These are phyloP conservation scores for Perkinsus marinus DNA, from an alignment of 169 alveolate species.

Conservation along the genomic window DNA sequence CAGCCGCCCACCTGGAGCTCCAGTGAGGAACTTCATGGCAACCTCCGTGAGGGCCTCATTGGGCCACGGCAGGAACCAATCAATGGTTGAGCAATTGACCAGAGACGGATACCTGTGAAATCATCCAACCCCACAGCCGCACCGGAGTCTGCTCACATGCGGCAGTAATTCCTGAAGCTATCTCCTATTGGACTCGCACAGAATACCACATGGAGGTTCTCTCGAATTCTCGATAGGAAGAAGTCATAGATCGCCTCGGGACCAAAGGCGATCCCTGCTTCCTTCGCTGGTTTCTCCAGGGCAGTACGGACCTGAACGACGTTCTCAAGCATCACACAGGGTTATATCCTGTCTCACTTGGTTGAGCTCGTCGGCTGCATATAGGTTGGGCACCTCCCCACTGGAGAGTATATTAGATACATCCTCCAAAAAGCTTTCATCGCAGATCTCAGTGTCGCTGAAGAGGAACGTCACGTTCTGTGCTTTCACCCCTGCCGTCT, in stretches of 20 bases:
- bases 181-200: conserved; percentile 81
- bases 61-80: conserved; percentile 92
- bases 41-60: conserved; percentile 82
- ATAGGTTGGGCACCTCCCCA: conserved; percentile 81
- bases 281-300: conserved; percentile 29
- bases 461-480: conserved; percentile 53
- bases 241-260: conserved; percentile 65
- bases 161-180: conserved; percentile 72
- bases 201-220: conserved; percentile 75
- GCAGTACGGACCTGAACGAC: not conserved
- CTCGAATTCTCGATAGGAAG: conserved; percentile 68
- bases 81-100: conserved; percentile 78
- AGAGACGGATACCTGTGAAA: conserved; percentile 62
- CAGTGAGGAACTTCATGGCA: conserved; percentile 63
- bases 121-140: not conserved
- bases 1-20: conserved; percentile 6
- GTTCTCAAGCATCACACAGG: not conserved
- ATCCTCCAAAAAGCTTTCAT: conserved; percentile 80
- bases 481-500: conserved; percentile 45
- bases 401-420: conserved; percentile 68
- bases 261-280: not conserved
- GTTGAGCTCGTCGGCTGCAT: conserved; percentile 57
- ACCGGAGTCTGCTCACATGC: conserved; percentile 41
- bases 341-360: conserved; percentile 17
- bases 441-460: conserved; percentile 74